A percentile compares a stretch with the other conserved stretches of the same genome.
phyloP scores from a whole-genome alignment of 768 basidiomycete genomes.

The Boletus sp. region DNA sequence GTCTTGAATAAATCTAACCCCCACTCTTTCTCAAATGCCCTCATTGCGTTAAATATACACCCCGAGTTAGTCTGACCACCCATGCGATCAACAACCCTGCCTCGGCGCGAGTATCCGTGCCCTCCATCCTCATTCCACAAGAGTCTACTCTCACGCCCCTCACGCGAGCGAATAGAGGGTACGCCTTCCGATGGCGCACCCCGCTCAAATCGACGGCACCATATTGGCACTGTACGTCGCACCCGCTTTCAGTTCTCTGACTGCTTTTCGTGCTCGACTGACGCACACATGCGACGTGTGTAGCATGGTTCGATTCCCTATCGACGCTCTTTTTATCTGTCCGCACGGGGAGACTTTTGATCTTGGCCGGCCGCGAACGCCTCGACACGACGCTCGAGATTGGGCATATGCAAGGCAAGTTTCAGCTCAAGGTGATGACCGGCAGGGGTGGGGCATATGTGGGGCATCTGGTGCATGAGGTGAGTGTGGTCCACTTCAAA shows the following conservation, averaged over 20 bases:
- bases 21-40: not conserved
- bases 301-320: slow-evolving; percentile 90
- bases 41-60: not conserved
- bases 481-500: slow-evolving; percentile 32
- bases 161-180: slow-evolving; percentile 25
- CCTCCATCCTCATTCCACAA: slow-evolving; percentile 62
- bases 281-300: not conserved
- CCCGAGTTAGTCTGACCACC: slow-evolving; percentile 59
- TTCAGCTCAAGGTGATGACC: slow-evolving; percentile 81
- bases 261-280: not conserved
- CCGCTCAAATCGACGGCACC: slow-evolving; percentile 81
- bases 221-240: slow-evolving; percentile 78
- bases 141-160: slow-evolving; percentile 34
- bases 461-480: slow-evolving; percentile 95
- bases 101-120: slow-evolving; percentile 89
- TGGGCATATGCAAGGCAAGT: slow-evolving; percentile 95
- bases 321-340: slow-evolving; percentile 76
- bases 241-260: not conserved
- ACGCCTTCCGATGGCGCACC: slow-evolving; percentile 72
- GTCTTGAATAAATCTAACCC: not conserved
- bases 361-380: slow-evolving; percentile 90
- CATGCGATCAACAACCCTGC: slow-evolving; percentile 76
- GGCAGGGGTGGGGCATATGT: slow-evolving; percentile 50
- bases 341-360: slow-evolving; percentile 79
- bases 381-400: slow-evolving; percentile 94